Evolutionary conservation across 75 land plant species (phyloP).

Genomic region (Sequoiadendron giganteum): DNA sequence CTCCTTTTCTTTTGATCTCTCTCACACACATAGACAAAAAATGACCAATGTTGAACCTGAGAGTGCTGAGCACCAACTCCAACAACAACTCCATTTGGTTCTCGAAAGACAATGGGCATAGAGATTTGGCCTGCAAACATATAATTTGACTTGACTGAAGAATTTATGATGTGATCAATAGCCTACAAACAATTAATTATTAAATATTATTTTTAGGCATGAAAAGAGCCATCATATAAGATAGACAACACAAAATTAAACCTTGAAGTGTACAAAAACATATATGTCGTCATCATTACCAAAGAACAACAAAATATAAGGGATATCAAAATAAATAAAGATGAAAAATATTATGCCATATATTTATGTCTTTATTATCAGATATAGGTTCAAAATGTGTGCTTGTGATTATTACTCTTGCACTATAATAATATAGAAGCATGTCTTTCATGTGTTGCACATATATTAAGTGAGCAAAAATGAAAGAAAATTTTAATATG

Average conservation of each 20-base stretch:
- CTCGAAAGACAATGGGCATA: conserved; percentile 94
- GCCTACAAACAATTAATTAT: conserved; percentile 66
- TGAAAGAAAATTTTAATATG: not conserved
- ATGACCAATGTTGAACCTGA: conserved; percentile 45
- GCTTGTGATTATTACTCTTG: not conserved
- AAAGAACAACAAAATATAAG: not conserved
- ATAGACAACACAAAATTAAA: not conserved
- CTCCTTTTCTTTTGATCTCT: not conserved
- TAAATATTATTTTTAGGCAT: not conserved
- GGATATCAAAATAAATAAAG: not conserved
- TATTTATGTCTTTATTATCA: not conserved
- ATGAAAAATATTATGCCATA: not conserved
- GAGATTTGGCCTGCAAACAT: conserved; percentile 92
- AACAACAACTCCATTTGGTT: conserved; percentile 97
- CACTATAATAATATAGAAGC: not conserved
- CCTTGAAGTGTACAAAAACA: not conserved
- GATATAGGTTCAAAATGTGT: not conserved
- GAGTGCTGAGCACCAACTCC: conserved; percentile 98
- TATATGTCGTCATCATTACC: not conserved
- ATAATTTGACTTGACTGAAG: conserved; percentile 90
- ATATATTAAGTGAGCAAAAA: not conserved
- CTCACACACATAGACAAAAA: not conserved
- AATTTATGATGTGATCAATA: conserved; percentile 94
- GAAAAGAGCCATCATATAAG: not conserved
- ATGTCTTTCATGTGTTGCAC: not conserved